Conservation (phyloP, 495 filamentous ascomycete species). For the Penicillium ucsense region DNA sequence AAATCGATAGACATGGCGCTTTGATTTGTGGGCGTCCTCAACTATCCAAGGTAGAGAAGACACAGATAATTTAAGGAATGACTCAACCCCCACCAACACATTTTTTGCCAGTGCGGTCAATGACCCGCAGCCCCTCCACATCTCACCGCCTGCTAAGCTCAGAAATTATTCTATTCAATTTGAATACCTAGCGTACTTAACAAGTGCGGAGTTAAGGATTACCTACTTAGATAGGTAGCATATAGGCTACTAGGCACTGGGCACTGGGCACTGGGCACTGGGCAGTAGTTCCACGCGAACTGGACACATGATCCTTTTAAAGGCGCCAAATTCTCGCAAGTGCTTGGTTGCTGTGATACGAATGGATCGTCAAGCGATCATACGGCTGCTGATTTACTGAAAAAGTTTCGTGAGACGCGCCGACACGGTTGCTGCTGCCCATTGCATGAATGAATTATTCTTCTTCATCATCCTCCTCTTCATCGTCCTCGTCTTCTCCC, state of each 20-base stretch:
- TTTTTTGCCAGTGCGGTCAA: slow-evolving; percentile 18
- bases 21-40: slow-evolving; percentile 6
- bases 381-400: too few species aligned
- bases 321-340: too few species aligned
- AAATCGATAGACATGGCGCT: slow-evolving; percentile 77
- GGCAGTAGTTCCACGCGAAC: slow-evolving; percentile 7
- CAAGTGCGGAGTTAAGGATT: too few species aligned
- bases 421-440: too few species aligned
- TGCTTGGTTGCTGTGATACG: too few species aligned
- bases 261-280: neutral
- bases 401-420: too few species aligned
- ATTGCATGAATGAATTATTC: slow-evolving; percentile 16
- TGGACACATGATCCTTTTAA: neutral
- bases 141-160: slow-evolving; percentile 7
- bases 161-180: neutral
- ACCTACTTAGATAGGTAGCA: too few species aligned
- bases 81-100: slow-evolving; percentile 29
- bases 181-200: too few species aligned
- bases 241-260: neutral
- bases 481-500: slow-evolving; percentile 62
- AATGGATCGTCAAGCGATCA: too few species aligned
- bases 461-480: slow-evolving; percentile 51
- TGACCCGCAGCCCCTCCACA: slow-evolving; percentile 1
- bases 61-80: slow-evolving; percentile 18
- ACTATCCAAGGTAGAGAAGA: slow-evolving; percentile 18